Base-by-base conservation (phyloP, 2,329 filamentous ascomycete species). In the Colletotrichum truncatum region DNA sequence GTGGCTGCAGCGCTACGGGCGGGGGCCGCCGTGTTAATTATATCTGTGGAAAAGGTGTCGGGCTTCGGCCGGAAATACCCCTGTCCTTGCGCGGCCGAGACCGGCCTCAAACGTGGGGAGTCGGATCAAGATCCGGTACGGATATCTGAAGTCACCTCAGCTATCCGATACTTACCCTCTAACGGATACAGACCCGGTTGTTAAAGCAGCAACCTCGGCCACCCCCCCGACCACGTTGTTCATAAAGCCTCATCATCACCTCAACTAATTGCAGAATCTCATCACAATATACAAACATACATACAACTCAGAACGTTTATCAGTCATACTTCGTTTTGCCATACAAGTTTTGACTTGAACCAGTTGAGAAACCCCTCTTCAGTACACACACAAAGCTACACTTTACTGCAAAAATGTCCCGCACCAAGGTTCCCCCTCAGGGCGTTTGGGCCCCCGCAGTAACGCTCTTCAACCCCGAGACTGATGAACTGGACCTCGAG, bases 401-500 rank as follows among this genome's bases (percentile, higher is more conserved):
- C n/a, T n/a, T n/a, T 8, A 23, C 2, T 11, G 21, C 57, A 60
- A 45, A 1, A 21, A 65, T 65, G 62, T 36, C 57, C 12, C 41
- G 23, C 41, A 39, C 39, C 14, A 62, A 65, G 43, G 57, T 62
- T 4, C 76, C 76, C 21, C 71, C 73, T 8, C 67, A 67, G n/a
- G 80, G 76, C 39, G 79, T 85, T 53, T 87, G 83, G 81, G 81
- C 77, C 54, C 85, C 85, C 6, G 82, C 84, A 9, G 79, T 87
- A 23, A 87, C 85, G 25, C 84, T 85, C 72, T 86, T 87, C 75
- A 74, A 86, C 72, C 80, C 78, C 21, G 72, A 69, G 12, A 81
- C 80, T 18, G 85, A 87, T 72, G 78, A 76, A 3, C 74, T 86
- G 26, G 81, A 85, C 69, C 74, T 84, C 23, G 75, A 73, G 4